Evolutionary conservation across 495 filamentous ascomycete genomes (phyloP), one percentile per base, ranked within the genome.

Genomic region (Penicillium parvum): DNA sequence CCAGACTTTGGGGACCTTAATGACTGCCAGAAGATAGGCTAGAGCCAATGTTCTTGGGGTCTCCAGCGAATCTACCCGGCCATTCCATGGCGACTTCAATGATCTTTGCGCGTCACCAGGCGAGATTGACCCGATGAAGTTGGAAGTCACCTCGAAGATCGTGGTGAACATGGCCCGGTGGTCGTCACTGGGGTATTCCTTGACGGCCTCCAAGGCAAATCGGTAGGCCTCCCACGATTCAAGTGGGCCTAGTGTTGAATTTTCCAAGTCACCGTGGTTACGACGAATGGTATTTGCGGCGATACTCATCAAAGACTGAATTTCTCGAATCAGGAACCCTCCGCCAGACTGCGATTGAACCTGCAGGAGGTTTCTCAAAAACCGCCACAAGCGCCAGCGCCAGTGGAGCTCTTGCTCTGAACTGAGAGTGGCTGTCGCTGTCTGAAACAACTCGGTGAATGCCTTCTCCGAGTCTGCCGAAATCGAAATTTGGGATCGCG

Each of bases 381-480:
- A 51, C 30, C 64, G 63, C 70, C 70, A 73, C 35, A 73, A 30
- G n/a, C 70, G 65, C 70, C 70, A 73, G 37, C 64, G 61, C 70
- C 70, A 73, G 43, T 68, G 70, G 18, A 69, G 32, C 30, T 41
- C 39, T 32, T 66, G 55, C 34, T 68, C 63, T 1, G 62, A 67
- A 20, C 60, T 63, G 19, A 71, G 44, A 1, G 68, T 63, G 7
- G 53, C 40, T 7, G 44, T 55, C 6, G 61, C 20, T 1, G 61
- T 63, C 19, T 65, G 57, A 5, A 66, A 36, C 6, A 67, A 43
- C 9, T 40, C 32, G 7, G 37, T 27, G 18, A 71, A 38, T n/a
- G 44, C 44, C 12, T 58, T 51, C 16, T 64, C 52, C 3, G 47
- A 53, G 19, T 60, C 51, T 9, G 55, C 26, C 14, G 62, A 55